Conservation (phyloP, 495 filamentous ascomycete species). For the Podospora pseudopauciseta region DNA sequence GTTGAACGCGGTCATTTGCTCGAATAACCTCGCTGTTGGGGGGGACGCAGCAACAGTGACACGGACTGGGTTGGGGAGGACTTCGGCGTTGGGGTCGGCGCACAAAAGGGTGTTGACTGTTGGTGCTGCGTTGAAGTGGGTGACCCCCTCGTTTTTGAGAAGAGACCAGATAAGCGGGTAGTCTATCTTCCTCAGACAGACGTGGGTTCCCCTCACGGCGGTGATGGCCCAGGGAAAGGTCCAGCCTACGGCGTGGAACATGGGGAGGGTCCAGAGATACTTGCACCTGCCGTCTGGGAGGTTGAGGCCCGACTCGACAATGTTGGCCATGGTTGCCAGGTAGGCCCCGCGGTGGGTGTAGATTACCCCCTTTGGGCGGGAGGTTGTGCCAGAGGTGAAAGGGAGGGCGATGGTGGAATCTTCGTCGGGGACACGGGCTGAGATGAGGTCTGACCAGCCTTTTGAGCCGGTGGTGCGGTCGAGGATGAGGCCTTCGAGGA, state of each 20-base stretch:
- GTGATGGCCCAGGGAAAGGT: conserved; percentile 88
- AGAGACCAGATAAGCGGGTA: conserved; percentile 88
- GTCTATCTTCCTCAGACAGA: conserved; percentile 91
- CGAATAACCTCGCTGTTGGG: conserved; percentile 82
- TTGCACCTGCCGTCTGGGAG: conserved; percentile 60
- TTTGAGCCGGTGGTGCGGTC: conserved; percentile 58
- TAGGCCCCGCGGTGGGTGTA: conserved; percentile 88
- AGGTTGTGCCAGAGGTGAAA: conserved; percentile 93
- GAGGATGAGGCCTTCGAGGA: conserved; percentile 71
- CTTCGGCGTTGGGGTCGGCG: conserved; percentile 64
- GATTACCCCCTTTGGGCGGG: conserved; percentile 87
- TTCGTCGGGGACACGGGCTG: conserved; percentile 62
- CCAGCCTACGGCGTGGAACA: conserved; percentile 97
- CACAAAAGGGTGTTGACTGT: conserved; percentile 96
- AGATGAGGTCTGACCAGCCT: conserved; percentile 75
- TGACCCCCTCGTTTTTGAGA: conserved; percentile 77
- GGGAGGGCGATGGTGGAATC: conserved; percentile 71
- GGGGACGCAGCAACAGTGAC: conserved; percentile 93
- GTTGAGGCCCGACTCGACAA: conserved; percentile 86
- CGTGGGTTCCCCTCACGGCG: conserved; percentile 87
- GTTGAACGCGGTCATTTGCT: conserved; percentile 82
- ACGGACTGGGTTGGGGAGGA: conserved; percentile 64
- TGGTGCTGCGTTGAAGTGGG: conserved; percentile 93
- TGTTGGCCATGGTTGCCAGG: conserved; percentile 76
- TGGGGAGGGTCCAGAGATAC: conserved; percentile 90